These are phyloP conservation scores for Aurinia saxatilis DNA, from an alignment of 345 rosid genomes.

Conservation along the genomic window DNA sequence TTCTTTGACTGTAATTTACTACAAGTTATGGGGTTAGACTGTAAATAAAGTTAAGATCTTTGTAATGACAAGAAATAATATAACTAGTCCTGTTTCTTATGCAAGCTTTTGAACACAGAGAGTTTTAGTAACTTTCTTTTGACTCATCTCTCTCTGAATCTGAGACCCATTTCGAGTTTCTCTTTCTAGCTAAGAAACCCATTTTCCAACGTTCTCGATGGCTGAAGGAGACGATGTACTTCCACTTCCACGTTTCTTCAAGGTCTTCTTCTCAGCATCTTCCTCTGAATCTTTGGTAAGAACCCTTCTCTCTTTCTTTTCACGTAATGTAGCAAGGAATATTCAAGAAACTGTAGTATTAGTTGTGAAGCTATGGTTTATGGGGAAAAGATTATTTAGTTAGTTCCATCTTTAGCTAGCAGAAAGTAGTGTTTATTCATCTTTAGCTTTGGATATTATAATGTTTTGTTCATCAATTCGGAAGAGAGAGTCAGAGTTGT, in stretches of 20 bases:
- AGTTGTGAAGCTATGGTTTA: background rate
- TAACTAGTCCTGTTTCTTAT: background rate
- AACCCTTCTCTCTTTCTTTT: background rate
- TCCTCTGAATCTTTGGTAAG: slow-evolving; percentile 5
- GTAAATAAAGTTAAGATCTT: background rate
- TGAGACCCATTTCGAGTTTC: background rate
- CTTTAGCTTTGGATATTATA: background rate
- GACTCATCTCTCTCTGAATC: background rate
- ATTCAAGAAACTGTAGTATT: background rate
- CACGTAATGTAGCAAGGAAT: background rate
- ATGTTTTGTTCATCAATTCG: background rate
- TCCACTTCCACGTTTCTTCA: slow-evolving; percentile 21
- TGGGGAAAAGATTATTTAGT: background rate
- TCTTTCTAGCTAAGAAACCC: background rate
- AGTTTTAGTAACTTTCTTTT: background rate
- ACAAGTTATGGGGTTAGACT: background rate
- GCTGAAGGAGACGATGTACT: background rate
- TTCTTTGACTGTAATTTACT: background rate
- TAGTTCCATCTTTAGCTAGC: background rate
- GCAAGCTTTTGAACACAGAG: background rate
- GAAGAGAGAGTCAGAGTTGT: background rate
- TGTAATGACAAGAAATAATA: background rate
- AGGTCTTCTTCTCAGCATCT: slow-evolving; percentile 13
- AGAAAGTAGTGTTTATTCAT: background rate
- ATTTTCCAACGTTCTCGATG: background rate